A percentile compares a stretch with the other conserved stretches of the same genome.
phyloP scores from a whole-genome alignment of 2,329 filamentous ascomycete species.

The Hansfordia pulvinata region DNA sequence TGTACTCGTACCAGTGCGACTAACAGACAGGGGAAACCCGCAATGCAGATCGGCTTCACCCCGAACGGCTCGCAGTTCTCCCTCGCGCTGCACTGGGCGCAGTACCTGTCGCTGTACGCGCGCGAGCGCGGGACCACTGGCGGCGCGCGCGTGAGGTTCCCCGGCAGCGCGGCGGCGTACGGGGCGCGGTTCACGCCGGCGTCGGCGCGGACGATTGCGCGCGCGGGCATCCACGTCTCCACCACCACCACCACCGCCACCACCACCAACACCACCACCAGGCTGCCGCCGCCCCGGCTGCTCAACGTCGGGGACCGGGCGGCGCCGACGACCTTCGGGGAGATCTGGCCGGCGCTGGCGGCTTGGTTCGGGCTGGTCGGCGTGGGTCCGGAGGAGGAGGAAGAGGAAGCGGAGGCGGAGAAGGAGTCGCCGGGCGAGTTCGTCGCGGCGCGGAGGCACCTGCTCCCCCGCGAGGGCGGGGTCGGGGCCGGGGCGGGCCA shows the following conservation, averaged over 20 bases:
- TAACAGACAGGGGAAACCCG: neutral
- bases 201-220: conserved; percentile 15
- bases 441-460: conserved; percentile 12
- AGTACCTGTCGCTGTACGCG: conserved; percentile 22
- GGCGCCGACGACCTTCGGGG: conserved; percentile 11
- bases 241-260: conserved; percentile 8
- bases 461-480: conserved; percentile 17
- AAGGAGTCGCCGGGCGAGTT: conserved; percentile 19
- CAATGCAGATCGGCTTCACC: conserved; percentile 19
- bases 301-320: conserved; percentile 19
- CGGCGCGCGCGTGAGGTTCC: conserved; percentile 12
- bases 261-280: conserved; percentile 6
- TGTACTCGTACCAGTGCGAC: no score
- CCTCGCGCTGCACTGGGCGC: conserved; percentile 23
- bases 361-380: conserved; percentile 18
- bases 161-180: conserved; percentile 12
- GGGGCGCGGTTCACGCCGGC: conserved; percentile 17
- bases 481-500: conserved; percentile 22
- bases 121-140: conserved; percentile 11
- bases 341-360: conserved; percentile 17
- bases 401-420: neutral
- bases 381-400: conserved; percentile 5
- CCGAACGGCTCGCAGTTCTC: conserved; percentile 22
- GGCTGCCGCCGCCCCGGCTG: conserved; percentile 6
- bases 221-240: conserved; percentile 16